These are phyloP conservation scores for Pichia kudriavzevii DNA, from an alignment of 1,139 yeast species.

Conservation along the genomic window DNA sequence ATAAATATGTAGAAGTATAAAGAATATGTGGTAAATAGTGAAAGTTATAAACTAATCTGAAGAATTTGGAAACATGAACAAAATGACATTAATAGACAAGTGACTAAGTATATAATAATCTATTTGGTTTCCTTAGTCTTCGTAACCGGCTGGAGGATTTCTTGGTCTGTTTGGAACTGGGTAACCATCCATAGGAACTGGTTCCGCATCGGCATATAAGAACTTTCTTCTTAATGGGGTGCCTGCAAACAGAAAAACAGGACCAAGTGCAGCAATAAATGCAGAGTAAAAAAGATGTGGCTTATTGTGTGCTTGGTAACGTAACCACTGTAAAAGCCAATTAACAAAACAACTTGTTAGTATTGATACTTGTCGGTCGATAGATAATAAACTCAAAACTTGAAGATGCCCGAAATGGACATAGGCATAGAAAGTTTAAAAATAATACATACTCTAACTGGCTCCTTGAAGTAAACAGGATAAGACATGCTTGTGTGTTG, in stretches of 20 bases:
- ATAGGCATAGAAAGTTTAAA: not conserved
- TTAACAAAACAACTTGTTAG: conserved; percentile 1
- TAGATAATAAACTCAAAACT: too few relatives aligned
- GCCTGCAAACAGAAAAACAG: conserved; percentile 48
- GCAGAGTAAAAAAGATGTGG: conserved; percentile 75
- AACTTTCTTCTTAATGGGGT: conserved; percentile 69
- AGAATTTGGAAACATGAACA: not conserved
- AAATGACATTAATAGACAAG: conserved; percentile 2
- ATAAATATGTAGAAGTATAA: too few relatives aligned
- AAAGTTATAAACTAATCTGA: too few relatives aligned
- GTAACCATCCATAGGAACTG: conserved; percentile 56
- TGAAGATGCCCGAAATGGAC: too few relatives aligned
- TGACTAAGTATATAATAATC: not conserved
- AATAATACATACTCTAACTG: conserved; percentile 47
- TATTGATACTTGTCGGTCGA: too few relatives aligned
- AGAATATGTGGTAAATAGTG: too few relatives aligned
- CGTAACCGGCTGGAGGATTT: conserved; percentile 48
- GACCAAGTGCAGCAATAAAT: conserved; percentile 60
- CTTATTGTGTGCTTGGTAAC: conserved; percentile 71
- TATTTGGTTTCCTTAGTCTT: conserved; percentile 31
- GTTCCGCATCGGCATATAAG: conserved; percentile 58
- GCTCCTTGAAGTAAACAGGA: conserved; percentile 56
- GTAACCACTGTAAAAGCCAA: conserved; percentile 52
- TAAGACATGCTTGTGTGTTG: conserved; percentile 25
- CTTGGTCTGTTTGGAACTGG: conserved; percentile 60